Evolutionary conservation across 2,329 filamentous ascomycete genomes (phyloP), one percentile per base, ranked within the genome.

Genomic region (Arachnomyces sp.): DNA sequence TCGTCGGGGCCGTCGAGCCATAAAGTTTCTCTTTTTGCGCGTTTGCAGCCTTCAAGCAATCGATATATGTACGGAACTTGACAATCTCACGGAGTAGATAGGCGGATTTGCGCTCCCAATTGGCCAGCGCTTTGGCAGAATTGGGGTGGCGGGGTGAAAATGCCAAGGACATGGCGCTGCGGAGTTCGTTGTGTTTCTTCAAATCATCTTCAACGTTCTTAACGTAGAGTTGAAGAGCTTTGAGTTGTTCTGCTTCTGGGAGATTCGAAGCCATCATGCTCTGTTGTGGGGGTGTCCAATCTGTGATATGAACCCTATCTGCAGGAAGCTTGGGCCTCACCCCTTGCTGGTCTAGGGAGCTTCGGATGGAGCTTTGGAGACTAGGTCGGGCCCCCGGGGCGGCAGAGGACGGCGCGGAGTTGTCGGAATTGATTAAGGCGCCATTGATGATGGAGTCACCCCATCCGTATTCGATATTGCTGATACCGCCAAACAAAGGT

Each of bases 381-480:
- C 73, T 77, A 16, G 72, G 70, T 31, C 74, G 65, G 29, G 65
- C 59, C 9, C 57, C 60, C n/a, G 44, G 31, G 37, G 39, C 42
- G 45, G 44, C 34, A 44, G 55, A 56, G 11, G 61, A 46, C 41
- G 54, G 54, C 5, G 55, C 49, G 40, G 59, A 42, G 42, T 49
- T 49, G 34, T 70, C 60, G 50, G 77, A 45, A 36, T 65, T 79
- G 49, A 94, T 77, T 29, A 77, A 68, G 13, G 93, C 86, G 50
- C 84, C 84, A 48, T 78, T 78, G 53, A 95, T 80, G 45, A 95
- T 80, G 14, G 74, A 71, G 31, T 94, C 87, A 51, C 87, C 85
- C 92, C 92, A 98, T 39, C 92, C 92, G 56, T 95, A 96, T 61
- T 98, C 92, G 51, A 96, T 84, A 60, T 95, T 98, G 64, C 86